Percentiles rank a stretch among this genome's conserved stretches.
phyloP scores from a whole-genome alignment of 768 basidiomycete genomes.

The Mycena chlorophos region DNA sequence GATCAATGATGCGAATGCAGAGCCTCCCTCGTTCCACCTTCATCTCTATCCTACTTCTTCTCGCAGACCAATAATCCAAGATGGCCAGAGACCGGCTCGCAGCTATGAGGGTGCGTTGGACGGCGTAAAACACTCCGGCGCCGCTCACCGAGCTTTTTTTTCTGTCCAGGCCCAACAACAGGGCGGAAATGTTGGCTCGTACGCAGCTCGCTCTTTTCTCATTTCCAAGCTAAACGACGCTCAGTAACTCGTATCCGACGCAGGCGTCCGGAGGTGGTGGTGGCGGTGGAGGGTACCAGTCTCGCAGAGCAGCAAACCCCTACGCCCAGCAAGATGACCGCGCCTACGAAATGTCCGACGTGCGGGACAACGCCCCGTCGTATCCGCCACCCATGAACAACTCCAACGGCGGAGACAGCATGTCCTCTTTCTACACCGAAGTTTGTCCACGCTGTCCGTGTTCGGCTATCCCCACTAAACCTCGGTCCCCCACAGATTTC shows the following conservation, averaged over 20 bases:
- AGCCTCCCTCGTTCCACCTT: background rate
- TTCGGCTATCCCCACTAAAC: slow-evolving; percentile 3
- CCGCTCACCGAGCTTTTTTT: slow-evolving; percentile 17
- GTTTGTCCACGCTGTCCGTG: slow-evolving; percentile 37
- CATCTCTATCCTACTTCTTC: slow-evolving; percentile 10
- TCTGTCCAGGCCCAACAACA: slow-evolving; percentile 72
- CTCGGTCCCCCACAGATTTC: slow-evolving; percentile 54
- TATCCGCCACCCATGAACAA: slow-evolving; percentile 32
- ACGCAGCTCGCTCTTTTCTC: slow-evolving; percentile 27
- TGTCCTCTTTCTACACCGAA: slow-evolving; percentile 75
- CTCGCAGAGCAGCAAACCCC: slow-evolving; percentile 54
- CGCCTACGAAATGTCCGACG: slow-evolving; percentile 72
- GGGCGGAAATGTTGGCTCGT: slow-evolving; percentile 53
- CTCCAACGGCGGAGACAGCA: slow-evolving; percentile 48
- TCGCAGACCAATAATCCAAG: slow-evolving; percentile 26
- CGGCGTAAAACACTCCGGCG: background rate
- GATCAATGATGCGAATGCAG: background rate
- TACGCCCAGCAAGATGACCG: slow-evolving; percentile 67
- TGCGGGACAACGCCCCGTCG: slow-evolving; percentile 56
- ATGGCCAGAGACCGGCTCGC: slow-evolving; percentile 93
- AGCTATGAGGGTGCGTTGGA: slow-evolving; percentile 69
- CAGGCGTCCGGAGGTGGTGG: slow-evolving; percentile 50
- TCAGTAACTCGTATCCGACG: slow-evolving; percentile 66
- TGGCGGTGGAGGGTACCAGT: slow-evolving; percentile 43
- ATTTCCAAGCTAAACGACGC: slow-evolving; percentile 10